Base-by-base conservation (phyloP, 371 early-diverging fungal species). In the Lichtheimia ornata region DNA sequence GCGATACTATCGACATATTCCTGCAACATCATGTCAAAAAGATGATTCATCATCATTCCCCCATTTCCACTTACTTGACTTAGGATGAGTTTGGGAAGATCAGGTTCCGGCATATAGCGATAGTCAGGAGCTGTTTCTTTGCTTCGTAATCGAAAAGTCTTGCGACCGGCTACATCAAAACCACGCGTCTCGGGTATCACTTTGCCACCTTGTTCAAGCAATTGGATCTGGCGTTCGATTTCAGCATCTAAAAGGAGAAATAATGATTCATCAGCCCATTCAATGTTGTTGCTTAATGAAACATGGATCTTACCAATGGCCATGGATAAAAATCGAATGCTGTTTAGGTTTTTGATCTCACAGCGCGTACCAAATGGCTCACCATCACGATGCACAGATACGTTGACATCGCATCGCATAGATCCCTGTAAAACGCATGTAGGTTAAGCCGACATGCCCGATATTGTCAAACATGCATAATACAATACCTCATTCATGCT, bases 41-140 rank as follows among this genome's bases (percentile, higher is more conserved):
- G 28, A 20, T 4, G 56, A 51, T 35, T 35, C 47, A 47, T n/a
- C n/a, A 22, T 22, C n/a, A 22, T 47, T 5, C 11, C 47, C 47
- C 18, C 18, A 18, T 53, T 9, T 11, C 35, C 9, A 35, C 35
- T 54, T 30, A 88, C 77, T 20, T 73, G 50, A 15, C 77, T 63
- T 28, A 91, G 51, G 6, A 78, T 50, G 3, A 91, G 66, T 14
- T 76, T 70, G 5, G 97, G 94, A 14, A 96, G 65, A 60, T 97
- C 95, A 1, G 95, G 88, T 56, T 97, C 97, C n/a, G 94, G 91
- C 89, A 95, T 93, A 67, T 91, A 96, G 53, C 95, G 81, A 69
- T 97, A 95, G 70, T 97, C 97, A 0, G 85, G 87, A 0, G 90
- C 85, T 6, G 85, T 80, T 64, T 97, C 96, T 68, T 97, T 97